A percentile compares a stretch with the other conserved stretches of the same genome.
Conservation (phyloP, 2,329 filamentous ascomycete genomes). For the Talaromyces marneffei region DNA sequence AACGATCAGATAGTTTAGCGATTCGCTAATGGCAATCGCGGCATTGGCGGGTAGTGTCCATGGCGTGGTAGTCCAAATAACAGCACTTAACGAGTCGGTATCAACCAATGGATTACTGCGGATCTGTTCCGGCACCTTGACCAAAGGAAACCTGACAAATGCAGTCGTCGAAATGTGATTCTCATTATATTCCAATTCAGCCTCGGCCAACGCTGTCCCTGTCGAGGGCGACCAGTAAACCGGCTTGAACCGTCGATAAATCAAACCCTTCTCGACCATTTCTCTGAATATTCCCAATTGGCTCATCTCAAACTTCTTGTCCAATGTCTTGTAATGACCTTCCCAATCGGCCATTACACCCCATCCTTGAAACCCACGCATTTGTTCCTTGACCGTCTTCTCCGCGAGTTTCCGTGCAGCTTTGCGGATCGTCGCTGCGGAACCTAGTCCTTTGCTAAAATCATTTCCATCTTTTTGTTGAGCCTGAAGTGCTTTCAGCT, state of each 20-base stretch:
- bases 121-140: slow-evolving; percentile 42
- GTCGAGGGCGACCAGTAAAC: slow-evolving; percentile 65
- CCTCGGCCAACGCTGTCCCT: slow-evolving; percentile 57
- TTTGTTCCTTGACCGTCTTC: slow-evolving; percentile 54
- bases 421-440: slow-evolving; percentile 47
- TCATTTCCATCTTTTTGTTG: slow-evolving; percentile 33
- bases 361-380: slow-evolving; percentile 54
- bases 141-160: slow-evolving; percentile 70
- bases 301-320: slow-evolving; percentile 54
- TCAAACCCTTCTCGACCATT: slow-evolving; percentile 58
- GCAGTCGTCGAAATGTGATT: slow-evolving; percentile 55
- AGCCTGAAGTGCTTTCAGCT: slow-evolving; percentile 82
- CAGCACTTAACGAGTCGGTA: slow-evolving; percentile 58
- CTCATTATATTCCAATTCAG: slow-evolving; percentile 60
- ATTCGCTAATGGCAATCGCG: slow-evolving; percentile 73
- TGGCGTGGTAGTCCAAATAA: slow-evolving; percentile 98
- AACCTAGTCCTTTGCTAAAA: slow-evolving; percentile 23
- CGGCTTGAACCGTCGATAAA: slow-evolving; percentile 57
- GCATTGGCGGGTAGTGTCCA: slow-evolving; percentile 95
- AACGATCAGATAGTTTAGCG: slow-evolving; percentile 68
- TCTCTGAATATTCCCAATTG: slow-evolving; percentile 55
- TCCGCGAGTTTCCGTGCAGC: slow-evolving; percentile 52
- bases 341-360: slow-evolving; percentile 62
- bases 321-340: slow-evolving; percentile 58
- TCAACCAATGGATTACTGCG: slow-evolving; percentile 37